Conservation (phyloP, 2,329 filamentous ascomycete species). For the Orbilia ellipsospora region DNA sequence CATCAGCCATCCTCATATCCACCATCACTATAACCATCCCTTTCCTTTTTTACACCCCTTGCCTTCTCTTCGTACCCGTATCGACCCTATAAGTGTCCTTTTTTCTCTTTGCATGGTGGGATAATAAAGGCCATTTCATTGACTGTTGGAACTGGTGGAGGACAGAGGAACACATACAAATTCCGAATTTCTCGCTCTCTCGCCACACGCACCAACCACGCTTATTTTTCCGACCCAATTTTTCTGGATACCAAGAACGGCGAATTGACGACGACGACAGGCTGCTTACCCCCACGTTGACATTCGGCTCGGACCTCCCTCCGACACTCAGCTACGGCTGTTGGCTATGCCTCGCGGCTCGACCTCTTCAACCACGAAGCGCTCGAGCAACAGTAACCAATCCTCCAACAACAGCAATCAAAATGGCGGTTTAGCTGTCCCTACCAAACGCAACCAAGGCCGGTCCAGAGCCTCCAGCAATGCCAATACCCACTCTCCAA, state of each 20-base stretch:
- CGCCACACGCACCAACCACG: background rate
- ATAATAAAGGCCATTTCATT: constrained; percentile 24
- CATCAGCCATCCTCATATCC: constrained; percentile 6
- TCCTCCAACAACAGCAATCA: constrained; percentile 47
- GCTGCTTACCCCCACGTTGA: constrained; percentile 14
- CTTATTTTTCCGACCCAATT: background rate
- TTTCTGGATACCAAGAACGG: constrained; percentile 16
- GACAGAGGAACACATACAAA: constrained; percentile 14
- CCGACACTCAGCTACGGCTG: constrained; percentile 44
- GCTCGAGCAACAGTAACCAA: constrained; percentile 56
- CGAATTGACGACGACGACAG: constrained; percentile 16
- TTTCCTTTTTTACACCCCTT: background rate
- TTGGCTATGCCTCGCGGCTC: constrained; percentile 57
- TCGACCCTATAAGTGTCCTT: background rate
- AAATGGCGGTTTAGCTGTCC: constrained; percentile 56
- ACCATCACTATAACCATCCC: constrained; percentile 3
- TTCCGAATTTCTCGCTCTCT: background rate
- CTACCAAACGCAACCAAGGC: constrained; percentile 57
- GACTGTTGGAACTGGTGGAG: constrained; percentile 45
- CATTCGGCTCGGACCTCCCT: constrained; percentile 22
- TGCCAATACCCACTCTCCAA: constrained; percentile 50
- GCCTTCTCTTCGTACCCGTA: background rate
- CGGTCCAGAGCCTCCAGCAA: constrained; percentile 58
- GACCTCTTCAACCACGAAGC: constrained; percentile 58
- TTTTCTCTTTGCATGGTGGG: constrained; percentile 27